Conservation (phyloP, 192 early-diverging fungal genomes). For the Coemansia sp. region DNA sequence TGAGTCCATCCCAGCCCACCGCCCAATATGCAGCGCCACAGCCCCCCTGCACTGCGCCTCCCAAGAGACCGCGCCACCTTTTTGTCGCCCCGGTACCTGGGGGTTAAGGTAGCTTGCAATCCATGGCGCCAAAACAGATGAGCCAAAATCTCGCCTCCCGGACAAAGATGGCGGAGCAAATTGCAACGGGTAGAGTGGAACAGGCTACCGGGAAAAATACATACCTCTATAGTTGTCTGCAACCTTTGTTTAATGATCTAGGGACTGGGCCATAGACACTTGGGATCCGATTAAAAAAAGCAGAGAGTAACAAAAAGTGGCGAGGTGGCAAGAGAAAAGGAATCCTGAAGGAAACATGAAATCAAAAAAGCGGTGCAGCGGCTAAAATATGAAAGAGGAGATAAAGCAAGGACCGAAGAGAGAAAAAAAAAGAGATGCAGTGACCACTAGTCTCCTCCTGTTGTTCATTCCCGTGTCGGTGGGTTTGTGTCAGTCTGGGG, state of each 20-base stretch:
- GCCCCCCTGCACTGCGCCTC: background rate
- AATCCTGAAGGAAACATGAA: background rate
- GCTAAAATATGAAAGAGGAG: constrained; percentile 1
- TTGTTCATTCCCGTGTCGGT: too few species aligned
- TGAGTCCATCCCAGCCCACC: background rate
- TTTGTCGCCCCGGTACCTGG: background rate
- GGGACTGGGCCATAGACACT: background rate
- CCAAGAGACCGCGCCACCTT: background rate
- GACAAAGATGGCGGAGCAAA: background rate
- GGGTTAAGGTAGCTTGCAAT: background rate
- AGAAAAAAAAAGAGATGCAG: background rate
- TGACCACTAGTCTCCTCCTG: background rate
- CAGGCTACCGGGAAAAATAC: background rate
- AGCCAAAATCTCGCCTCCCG: background rate
- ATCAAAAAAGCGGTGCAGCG: background rate
- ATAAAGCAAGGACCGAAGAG: background rate
- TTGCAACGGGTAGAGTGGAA: too few species aligned
- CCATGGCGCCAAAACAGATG: background rate
- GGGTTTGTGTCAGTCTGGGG: background rate
- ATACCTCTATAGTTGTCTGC: background rate
- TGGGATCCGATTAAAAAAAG: background rate
- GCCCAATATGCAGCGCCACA: background rate
- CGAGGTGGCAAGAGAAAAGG: background rate
- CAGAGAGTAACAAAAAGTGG: background rate
- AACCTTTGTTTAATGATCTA: background rate